Conservation (phyloP, 2,329 filamentous ascomycete genomes). For the Botrytis hyacinthi region DNA sequence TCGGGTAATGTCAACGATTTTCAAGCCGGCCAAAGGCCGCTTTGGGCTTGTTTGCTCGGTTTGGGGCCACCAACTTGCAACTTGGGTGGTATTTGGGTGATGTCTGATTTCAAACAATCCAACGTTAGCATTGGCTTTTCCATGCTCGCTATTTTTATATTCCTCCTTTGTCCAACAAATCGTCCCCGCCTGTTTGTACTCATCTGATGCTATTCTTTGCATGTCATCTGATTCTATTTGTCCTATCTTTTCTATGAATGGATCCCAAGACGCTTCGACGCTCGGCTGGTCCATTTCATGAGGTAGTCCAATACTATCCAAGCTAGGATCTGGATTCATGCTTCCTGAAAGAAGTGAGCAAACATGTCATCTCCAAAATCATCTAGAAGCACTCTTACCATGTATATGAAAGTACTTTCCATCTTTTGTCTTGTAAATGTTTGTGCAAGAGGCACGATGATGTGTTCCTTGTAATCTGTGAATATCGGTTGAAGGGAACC, state of each 20-base stretch:
- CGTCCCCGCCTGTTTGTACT: neutral
- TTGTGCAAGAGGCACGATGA: neutral
- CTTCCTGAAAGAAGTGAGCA: neutral
- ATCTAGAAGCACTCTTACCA: neutral
- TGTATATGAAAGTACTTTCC: neutral
- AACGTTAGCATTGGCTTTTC: conserved; percentile 44
- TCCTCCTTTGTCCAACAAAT: conserved; percentile 16
- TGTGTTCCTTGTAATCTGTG: conserved; percentile 26
- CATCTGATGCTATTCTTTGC: neutral
- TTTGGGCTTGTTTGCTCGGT: neutral
- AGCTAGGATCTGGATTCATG: neutral
- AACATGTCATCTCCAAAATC: neutral
- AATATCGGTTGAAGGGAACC: conserved; percentile 28
- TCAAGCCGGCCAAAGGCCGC: conserved; percentile 33
- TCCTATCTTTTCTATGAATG: neutral
- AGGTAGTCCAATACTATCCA: neutral
- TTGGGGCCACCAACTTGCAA: conserved; percentile 24
- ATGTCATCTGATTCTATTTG: neutral
- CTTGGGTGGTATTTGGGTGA: conserved; percentile 24
- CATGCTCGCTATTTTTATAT: conserved; percentile 41
- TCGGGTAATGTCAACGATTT: conserved; percentile 43
- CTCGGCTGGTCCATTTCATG: neutral
- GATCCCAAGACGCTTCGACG: neutral
- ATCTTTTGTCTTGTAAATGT: neutral
- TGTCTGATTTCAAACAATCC: conserved; percentile 43